These are phyloP conservation scores for carrot (Daucus carota) DNA, from an alignment of 129 eudicot species.

Conservation along the genomic window DH1_v3.0 NC_030381.2:16608001-16608500, in stretches of 20 bases:
- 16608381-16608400: neutral
- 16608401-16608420: neutral
- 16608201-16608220: neutral
- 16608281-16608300: neutral
- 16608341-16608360: neutral
- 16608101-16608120: slow-evolving; percentile 80
- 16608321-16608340: neutral
- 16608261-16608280: neutral
- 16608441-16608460: neutral
- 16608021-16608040: slow-evolving; percentile 64
- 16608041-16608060: slow-evolving; percentile 73
- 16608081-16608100: slow-evolving; percentile 73
- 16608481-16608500: neutral
- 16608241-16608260: no score
- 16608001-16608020: slow-evolving; percentile 81
- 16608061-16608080: slow-evolving; percentile 77
- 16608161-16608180: slow-evolving; percentile 42
- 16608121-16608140: slow-evolving; percentile 81
- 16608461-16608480: neutral
- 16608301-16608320: neutral
- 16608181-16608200: neutral
- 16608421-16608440: neutral
- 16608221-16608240: neutral
- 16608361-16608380: neutral
- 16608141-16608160: slow-evolving; percentile 79